Evolutionary conservation across 2,329 filamentous ascomycete genomes (phyloP), one percentile per base, ranked within the genome.

Genomic region (Ophiocordyceps sinensis): DNA sequence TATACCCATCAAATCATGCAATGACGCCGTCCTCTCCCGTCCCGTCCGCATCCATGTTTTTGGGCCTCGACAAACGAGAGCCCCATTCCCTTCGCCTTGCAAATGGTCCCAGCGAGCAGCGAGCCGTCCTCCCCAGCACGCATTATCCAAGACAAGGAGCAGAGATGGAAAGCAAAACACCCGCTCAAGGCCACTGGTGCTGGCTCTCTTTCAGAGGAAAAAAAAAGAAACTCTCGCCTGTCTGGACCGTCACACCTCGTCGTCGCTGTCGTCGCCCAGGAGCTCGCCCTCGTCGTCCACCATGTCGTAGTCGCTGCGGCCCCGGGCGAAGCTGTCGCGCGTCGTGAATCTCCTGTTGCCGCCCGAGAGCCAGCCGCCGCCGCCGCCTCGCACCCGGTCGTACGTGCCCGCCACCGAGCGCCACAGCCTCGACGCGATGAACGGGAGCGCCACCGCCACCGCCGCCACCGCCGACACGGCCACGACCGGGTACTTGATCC

Each of bases 261-360:
- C 87, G 49, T 95, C 89, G 50, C 86, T 87, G 44, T 94, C 88
- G 50, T 95, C 89, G 1, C 91, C 91, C 30, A 98, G 65, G 50
- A 98, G 66, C 66, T 96, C 89, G 38, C 89, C 89, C 59, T 96
- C 91, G 56, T 96, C 84, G 53, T 94, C 87, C 40, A 94, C 86
- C 53, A 82, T 73, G 14, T 80, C 77, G 59, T 96, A 96, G 59
- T 94, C 85, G n/a, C 83, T 81, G 42, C 85, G 75, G 1, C 85
- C 82, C 43, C 87, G 75, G 5, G 87, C 83, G 63, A 98, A 98
- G 45, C 85, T 89, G 53, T 85, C 84, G 44, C 93, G 71, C 39
- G 85, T 94, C 14, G 87, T 91, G 58, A 93, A 98, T 42, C 81
- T 77, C 45, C 82, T 69, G 30, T 74, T 73, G 4, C 74, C 71